A percentile compares a stretch with the other conserved stretches of the same genome.
phyloP scores from a whole-genome alignment of 345 rosid species.

The Salix caprea region DNA sequence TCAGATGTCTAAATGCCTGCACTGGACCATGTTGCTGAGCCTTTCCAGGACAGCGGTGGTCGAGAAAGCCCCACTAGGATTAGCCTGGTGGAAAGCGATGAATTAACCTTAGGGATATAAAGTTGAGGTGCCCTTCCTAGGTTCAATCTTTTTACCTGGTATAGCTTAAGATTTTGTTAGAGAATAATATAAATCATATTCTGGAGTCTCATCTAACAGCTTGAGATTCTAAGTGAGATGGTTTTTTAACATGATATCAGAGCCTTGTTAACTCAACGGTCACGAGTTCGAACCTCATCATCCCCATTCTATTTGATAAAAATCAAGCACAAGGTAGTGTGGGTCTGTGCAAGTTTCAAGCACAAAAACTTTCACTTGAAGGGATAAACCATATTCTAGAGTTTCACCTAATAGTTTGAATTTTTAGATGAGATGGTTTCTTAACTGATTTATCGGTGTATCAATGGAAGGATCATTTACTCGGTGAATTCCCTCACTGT shows the following conservation, averaged over 20 bases:
- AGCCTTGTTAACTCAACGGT: rapidly evolving
- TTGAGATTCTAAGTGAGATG: rapidly evolving
- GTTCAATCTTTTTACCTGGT: not conserved
- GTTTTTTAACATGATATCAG: too few species aligned
- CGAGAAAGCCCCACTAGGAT: not conserved
- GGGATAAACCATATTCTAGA: too few species aligned
- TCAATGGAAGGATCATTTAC: not conserved
- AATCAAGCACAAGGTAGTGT: too few species aligned
- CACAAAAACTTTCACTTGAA: too few species aligned
- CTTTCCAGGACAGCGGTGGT: not conserved
- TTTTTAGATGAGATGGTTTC: too few species aligned
- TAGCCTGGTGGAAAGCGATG: not conserved
- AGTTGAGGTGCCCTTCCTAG: not conserved
- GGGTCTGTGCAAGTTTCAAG: too few species aligned
- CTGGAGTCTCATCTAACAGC: too few species aligned
- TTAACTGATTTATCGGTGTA: not conserved
- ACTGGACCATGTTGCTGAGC: not conserved
- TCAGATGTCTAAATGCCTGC: not conserved
- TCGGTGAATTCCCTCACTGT: not conserved
- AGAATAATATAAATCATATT: too few species aligned
- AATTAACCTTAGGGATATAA: not conserved
- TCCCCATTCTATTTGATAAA: too few species aligned
- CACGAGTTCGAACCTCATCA: too few species aligned
- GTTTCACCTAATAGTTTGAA: too few species aligned
- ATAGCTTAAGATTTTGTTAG: not conserved